Percentiles rank a stretch among this genome's conserved stretches.
Conservation (phyloP, 2,329 filamentous ascomycete species). For the Biscogniauxia marginata region DNA sequence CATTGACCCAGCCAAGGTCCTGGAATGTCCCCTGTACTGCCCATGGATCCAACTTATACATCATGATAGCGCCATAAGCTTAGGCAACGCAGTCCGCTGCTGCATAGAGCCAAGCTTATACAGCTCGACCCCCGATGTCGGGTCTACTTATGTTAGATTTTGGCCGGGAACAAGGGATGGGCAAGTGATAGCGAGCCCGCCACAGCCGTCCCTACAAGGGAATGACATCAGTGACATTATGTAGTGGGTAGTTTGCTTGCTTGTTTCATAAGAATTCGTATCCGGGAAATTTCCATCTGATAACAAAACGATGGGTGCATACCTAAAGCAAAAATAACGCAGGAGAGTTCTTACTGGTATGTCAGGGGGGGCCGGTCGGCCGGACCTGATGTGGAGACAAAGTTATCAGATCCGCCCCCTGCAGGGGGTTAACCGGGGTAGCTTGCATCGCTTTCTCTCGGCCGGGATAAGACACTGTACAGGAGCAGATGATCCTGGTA, state of each 20-base stretch:
- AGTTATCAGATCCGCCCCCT: conserved; percentile 31
- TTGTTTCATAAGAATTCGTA: neutral
- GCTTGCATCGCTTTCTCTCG: neutral
- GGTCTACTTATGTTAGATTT: neutral
- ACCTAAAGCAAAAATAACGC: neutral
- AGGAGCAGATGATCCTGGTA: neutral
- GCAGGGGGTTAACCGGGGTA: conserved; percentile 11
- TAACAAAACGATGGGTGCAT: neutral
- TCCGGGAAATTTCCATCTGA: neutral
- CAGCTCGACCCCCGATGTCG: neutral
- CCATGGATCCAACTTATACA: neutral
- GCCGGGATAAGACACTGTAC: neutral
- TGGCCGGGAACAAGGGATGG: neutral
- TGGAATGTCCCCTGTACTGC: neutral
- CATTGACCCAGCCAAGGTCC: neutral
- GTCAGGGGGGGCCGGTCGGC: conserved; percentile 5
- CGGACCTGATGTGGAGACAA: conserved; percentile 11
- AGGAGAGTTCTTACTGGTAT: neutral
- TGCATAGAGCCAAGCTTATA: neutral
- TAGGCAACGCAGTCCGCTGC: neutral
- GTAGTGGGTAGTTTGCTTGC: too few species aligned
- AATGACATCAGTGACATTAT: too few species aligned
- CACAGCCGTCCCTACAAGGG: too few species aligned
- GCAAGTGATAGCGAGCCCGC: too few species aligned
- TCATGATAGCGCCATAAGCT: neutral